Evolutionary conservation across 2,329 filamentous ascomycete genomes (phyloP).

Genomic region (Ceratocystis cacaofunesta): DNA sequence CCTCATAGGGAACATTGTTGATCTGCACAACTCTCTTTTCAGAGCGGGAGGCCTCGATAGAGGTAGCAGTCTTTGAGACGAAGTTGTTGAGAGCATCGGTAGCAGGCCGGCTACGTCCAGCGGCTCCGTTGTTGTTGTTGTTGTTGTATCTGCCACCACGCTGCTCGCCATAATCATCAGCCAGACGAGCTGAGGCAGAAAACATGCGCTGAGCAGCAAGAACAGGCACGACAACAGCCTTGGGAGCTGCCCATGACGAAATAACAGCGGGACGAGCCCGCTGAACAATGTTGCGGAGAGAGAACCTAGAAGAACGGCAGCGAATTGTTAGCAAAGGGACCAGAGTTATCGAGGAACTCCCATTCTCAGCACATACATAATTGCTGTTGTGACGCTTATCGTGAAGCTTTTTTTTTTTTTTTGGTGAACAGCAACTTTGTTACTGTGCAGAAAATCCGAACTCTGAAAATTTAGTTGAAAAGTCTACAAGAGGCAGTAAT

Average conservation of each 20-base stretch:
- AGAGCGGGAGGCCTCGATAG: slow-evolving; percentile 9
- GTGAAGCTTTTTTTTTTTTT: not conserved
- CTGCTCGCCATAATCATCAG: not conserved
- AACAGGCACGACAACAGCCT: not conserved
- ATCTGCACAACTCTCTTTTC: slow-evolving; percentile 13
- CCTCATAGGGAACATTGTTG: slow-evolving; percentile 11
- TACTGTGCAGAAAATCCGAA: not conserved
- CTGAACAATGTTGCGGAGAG: slow-evolving; percentile 13
- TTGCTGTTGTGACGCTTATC: not conserved
- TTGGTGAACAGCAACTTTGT: not conserved
- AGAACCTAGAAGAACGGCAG: slow-evolving; percentile 4
- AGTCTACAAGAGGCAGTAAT: not conserved
- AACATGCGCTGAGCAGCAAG: slow-evolving; percentile 7
- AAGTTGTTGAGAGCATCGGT: slow-evolving; percentile 13
- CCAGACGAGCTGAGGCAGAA: slow-evolving; percentile 1
- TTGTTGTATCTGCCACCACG: not conserved
- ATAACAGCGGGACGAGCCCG: slow-evolving; percentile 11
- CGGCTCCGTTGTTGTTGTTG: not conserved
- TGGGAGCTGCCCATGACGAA: slow-evolving; percentile 6
- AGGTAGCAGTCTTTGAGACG: slow-evolving; percentile 12
- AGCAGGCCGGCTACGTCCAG: not conserved
- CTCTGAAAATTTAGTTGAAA: not conserved
- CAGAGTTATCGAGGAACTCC: not conserved
- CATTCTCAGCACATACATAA: not conserved
- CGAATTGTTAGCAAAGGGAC: not conserved